Conservation (phyloP, 129 eudicot species). For the Scalesia atractyloides region DNA sequence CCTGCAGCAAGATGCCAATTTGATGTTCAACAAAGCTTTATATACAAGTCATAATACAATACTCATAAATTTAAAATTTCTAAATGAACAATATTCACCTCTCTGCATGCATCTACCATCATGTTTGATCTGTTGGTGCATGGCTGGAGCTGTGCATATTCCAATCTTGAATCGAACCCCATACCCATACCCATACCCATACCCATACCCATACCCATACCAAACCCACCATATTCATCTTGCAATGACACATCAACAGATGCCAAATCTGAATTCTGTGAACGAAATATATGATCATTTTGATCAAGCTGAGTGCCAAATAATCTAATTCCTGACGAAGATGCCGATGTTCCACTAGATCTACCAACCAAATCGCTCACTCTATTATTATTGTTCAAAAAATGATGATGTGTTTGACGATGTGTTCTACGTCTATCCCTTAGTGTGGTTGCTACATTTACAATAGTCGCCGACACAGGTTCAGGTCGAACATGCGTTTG, state of each 20-base stretch:
- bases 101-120: slow-evolving; percentile 33
- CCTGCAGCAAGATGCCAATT: slow-evolving; percentile 51
- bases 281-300: slow-evolving; percentile 25
- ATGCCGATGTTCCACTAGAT: slow-evolving; percentile 32
- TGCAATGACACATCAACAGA: slow-evolving; percentile 32
- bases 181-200: too few species aligned
- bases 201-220: too few species aligned
- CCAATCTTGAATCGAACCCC: slow-evolving; percentile 30
- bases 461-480: slow-evolving; percentile 48
- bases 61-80: slow-evolving; percentile 37
- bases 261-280: slow-evolving; percentile 41
- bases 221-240: neutral
- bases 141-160: slow-evolving; percentile 53
- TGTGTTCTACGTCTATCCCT: slow-evolving; percentile 69
- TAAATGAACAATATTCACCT: slow-evolving; percentile 39
- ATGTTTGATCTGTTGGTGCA: slow-evolving; percentile 55
- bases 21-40: slow-evolving; percentile 9
- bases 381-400: slow-evolving; percentile 49
- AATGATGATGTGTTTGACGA: slow-evolving; percentile 46
- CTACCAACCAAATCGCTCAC: slow-evolving; percentile 31
- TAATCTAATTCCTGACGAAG: slow-evolving; percentile 51
- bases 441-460: slow-evolving; percentile 59
- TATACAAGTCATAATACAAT: neutral
- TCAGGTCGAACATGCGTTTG: slow-evolving; percentile 38
- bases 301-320: slow-evolving; percentile 68